Base-by-base conservation (phyloP, 371 early-diverging fungal species). In the Syncephalastrum sp. region DNA sequence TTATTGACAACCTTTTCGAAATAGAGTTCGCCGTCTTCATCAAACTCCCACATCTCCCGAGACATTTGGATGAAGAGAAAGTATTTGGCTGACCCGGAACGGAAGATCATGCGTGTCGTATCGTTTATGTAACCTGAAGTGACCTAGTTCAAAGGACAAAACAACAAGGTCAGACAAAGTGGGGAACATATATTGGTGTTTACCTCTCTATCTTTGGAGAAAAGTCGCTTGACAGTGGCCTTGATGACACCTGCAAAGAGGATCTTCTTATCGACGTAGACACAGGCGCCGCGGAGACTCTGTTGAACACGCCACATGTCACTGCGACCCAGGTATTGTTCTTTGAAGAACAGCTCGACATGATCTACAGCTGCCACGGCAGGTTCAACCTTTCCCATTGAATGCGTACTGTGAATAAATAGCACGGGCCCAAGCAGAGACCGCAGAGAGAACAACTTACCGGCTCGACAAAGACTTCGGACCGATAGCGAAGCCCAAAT, bases 31-130 rank as follows among this genome's bases (percentile, higher is more conserved):
- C 97, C 96, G 64, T 96, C 96, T 60, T 96, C 95, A 54, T 93
- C 95, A 75, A 96, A 97, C 43, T 95, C 91, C 92, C 93, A 93
- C 94, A 96, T 95, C 74, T 97, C 98, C 42, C 86, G 84, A 25
- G 91, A 91, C 91, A 98, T 90, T 72, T 98, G 97, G 33, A 98
- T 85, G 65, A 96, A 92, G 14, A 98, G 76, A 70, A 94, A 95
- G 60, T 86, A 91, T 56, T 94, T 91, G 4, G 96, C 95, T 0
- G 96, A 93, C 59, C 94, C 94, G 7, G 97, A 96, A 23, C 98
- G 79, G 60, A 94, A 97, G n/a, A 97, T 90, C 53, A 89, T 76
- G 61, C 89, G 84, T 4, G 97, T 96, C 19, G 82, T 78, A 15
- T 80, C 82, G 19, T 84, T 88, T 38, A 97, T 83, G 56, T 86